These are phyloP conservation scores for Tothia fuscella DNA, from an alignment of 2,329 filamentous ascomycete species.

Conservation along the genomic window DNA sequence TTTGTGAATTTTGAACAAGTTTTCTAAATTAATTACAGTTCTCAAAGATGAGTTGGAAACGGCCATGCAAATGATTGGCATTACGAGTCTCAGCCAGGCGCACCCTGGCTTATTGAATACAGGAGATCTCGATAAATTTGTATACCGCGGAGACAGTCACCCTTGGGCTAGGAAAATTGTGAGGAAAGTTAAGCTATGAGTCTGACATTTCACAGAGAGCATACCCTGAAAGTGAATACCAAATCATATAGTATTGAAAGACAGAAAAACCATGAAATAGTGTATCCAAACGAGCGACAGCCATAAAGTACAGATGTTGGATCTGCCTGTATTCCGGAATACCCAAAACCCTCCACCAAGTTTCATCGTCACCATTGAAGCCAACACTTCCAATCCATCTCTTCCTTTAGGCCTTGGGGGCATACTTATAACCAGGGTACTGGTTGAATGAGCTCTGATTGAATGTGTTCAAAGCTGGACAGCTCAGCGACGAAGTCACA, in stretches of 20 bases:
- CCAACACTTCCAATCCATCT: too few species aligned
- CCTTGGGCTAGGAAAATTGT: slow-evolving; percentile 10
- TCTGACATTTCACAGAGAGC: too few species aligned
- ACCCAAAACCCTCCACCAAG: too few species aligned
- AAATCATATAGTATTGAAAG: too few species aligned
- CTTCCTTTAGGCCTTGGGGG: too few species aligned
- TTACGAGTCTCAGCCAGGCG: slow-evolving; percentile 9
- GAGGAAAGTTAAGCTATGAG: too few species aligned
- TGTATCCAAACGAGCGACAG: too few species aligned
- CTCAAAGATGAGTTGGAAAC: slow-evolving; percentile 13
- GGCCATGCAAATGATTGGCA: slow-evolving; percentile 11
- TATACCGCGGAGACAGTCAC: slow-evolving; percentile 6
- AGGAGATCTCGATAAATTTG: slow-evolving; percentile 7
- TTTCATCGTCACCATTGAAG: too few species aligned
- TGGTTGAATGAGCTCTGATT: neutral
- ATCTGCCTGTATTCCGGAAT: too few species aligned
- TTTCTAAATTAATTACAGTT: slow-evolving; percentile 3
- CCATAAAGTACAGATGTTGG: too few species aligned
- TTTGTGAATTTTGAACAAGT: neutral
- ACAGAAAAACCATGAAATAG: too few species aligned
- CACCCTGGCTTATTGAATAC: slow-evolving; percentile 12
- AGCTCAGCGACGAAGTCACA: neutral
- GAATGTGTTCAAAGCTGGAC: neutral
- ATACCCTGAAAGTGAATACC: too few species aligned
- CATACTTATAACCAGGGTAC: slow-evolving; percentile 1